Base-by-base conservation (phyloP, 2,329 filamentous ascomycete species). In the Fusarium piperis region DNA sequence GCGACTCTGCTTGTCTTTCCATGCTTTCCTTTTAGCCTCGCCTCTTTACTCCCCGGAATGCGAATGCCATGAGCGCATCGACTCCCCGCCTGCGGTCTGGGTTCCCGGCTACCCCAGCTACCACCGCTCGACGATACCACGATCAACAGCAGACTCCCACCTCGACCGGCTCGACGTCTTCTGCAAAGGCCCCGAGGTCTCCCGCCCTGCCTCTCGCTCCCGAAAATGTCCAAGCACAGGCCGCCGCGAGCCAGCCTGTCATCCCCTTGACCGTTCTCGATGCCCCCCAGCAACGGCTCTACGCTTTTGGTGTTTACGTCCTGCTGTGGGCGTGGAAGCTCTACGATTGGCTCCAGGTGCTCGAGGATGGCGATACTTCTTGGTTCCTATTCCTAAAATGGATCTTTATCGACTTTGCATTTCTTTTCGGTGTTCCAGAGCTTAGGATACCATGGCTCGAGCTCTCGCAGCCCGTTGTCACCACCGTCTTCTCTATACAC, bases 371-470 rank as follows among this genome's bases (percentile, higher is more conserved):
- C 71, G 89, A 93, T 65, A 92, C 94, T 77, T 97, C 95, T n/a
- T 91, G 96, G 68, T 93, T 91, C 88, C 87, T 95, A 55, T 98
- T 98, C 79, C 84, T 97, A 78, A 99, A 98, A 88, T 99, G 96
- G 96, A 89, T 93, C 70, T 86, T 91, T 64, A 89, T 99, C 70
- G 96, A 99, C 83, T 92, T 93, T 67, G 82, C 92, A 26, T 98
- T 95, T 80, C 86, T 98, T 70, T 97, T 97, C 80, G 93, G 93
- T 9, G 84, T 99, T 60, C 95, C 97, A 18, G 89, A 93, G 73
- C 82, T 99, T 76, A 90, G 93, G 79, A 97, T 99, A 87, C 96
- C 96, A 65, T 99, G 96, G 97, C 86, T 99, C 65, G 94, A 98
- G 84, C 94, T 95, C 85, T 94, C 93, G 46, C 93, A 93, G 77